Evolutionary conservation across 108 stramenopile genomes (phyloP).

Genomic region (Fistulifera pelliculosa): DNA sequence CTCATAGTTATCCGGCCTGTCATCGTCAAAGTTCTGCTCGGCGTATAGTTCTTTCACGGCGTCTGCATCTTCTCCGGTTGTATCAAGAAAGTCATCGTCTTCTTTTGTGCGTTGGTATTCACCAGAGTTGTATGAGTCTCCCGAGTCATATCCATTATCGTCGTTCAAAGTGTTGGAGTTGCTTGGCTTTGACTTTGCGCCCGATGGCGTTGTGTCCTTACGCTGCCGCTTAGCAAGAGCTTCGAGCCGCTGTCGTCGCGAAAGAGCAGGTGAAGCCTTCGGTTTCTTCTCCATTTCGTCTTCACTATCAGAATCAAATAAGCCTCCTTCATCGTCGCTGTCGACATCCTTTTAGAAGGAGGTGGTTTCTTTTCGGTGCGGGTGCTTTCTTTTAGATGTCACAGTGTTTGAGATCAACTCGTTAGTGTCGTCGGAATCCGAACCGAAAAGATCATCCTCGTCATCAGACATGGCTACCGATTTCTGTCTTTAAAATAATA

Average conservation of each 20-base stretch:
- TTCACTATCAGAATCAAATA: conserved; percentile 29
- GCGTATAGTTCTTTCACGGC: conserved; percentile 77
- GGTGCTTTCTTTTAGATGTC: conserved; percentile 17
- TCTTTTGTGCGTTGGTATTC: conserved; percentile 67
- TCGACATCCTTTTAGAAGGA: conserved; percentile 4
- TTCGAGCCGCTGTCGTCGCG: conserved; percentile 67
- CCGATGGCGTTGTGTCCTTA: conserved; percentile 1
- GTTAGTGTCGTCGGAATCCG: conserved; percentile 70
- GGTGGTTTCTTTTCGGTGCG: background rate
- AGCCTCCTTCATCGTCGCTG: conserved; percentile 3
- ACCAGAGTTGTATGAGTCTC: conserved; percentile 60
- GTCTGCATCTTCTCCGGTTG: conserved; percentile 83
- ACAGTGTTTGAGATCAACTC: conserved; percentile 48
- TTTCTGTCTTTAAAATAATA: background rate
- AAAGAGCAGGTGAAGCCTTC: conserved; percentile 15
- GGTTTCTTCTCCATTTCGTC: conserved; percentile 35
- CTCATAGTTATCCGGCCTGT: conserved; percentile 58
- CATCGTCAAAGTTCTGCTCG: conserved; percentile 85
- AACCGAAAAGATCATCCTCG: conserved; percentile 61
- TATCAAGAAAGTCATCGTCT: conserved; percentile 86
- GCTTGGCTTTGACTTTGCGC: conserved; percentile 19
- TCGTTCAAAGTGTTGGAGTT: conserved; percentile 14
- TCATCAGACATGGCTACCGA: conserved; percentile 50
- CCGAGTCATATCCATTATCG: conserved; percentile 53
- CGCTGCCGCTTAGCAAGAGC: conserved; percentile 56